Evolutionary conservation across 2,329 filamentous ascomycete genomes (phyloP).

Genomic region (Cercospora beticola): DNA sequence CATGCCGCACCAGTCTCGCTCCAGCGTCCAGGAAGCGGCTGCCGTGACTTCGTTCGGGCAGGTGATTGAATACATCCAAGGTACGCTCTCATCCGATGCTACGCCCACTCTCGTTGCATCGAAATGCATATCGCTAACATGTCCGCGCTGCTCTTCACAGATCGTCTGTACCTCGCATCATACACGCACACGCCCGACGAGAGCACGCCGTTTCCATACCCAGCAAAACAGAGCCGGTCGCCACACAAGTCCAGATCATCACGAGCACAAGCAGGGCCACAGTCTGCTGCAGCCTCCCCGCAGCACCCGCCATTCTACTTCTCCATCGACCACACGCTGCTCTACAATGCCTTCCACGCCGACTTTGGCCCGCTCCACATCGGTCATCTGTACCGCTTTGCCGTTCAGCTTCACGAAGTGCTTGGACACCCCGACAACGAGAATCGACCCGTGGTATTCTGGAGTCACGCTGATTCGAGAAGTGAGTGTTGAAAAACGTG

Average conservation of each 20-base stretch:
- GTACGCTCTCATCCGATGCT: conserved; percentile 46
- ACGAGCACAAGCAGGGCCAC: conserved; percentile 60
- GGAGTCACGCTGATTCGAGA: conserved; percentile 86
- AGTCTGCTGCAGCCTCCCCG: conserved; percentile 41
- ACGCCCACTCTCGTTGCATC: neutral
- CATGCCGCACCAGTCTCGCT: conserved; percentile 36
- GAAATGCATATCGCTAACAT: conserved; percentile 30
- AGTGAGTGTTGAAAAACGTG: conserved; percentile 58
- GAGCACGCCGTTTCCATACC: conserved; percentile 84
- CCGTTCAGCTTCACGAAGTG: conserved; percentile 92
- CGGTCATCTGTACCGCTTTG: conserved; percentile 94
- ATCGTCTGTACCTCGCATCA: conserved; percentile 90
- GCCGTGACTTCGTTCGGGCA: conserved; percentile 67
- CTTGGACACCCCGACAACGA: conserved; percentile 88
- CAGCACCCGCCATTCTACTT: conserved; percentile 83
- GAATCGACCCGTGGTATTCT: conserved; percentile 89
- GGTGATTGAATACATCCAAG: conserved; percentile 94
- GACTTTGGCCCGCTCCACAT: conserved; percentile 98
- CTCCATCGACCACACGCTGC: conserved; percentile 75
- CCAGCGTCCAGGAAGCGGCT: conserved; percentile 33
- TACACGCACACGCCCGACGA: conserved; percentile 79
- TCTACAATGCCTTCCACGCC: conserved; percentile 98
- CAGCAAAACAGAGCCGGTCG: conserved; percentile 59
- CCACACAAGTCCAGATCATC: conserved; percentile 71
- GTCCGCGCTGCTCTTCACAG: conserved; percentile 51